Conservation (phyloP, 805 yeast species). For the Debaryomyces maramus region DNA sequence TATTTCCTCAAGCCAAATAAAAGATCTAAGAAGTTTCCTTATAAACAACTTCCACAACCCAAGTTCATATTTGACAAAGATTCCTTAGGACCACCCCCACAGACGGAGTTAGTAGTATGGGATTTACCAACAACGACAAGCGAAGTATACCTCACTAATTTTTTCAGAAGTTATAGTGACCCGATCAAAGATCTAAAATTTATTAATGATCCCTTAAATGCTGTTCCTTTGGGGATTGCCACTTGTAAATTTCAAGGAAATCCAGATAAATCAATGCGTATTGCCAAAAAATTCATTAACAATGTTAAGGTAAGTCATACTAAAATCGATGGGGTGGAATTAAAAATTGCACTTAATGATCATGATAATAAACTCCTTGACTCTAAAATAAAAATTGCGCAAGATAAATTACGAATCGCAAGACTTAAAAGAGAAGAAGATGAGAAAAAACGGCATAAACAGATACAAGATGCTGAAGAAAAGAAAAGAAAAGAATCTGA, state of each 20-base stretch:
- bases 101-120: constrained; percentile 67
- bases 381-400: constrained; percentile 36
- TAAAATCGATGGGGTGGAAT: constrained; percentile 51
- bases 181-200: constrained; percentile 55
- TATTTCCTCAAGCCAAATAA: constrained; percentile 41
- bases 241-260: constrained; percentile 60
- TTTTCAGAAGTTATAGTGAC: constrained; percentile 62
- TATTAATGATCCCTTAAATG: constrained; percentile 69
- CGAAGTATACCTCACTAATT: constrained; percentile 46
- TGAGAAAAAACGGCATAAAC: constrained; percentile 28
- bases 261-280: constrained; percentile 43
- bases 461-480: constrained; percentile 14
- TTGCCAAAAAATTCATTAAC: constrained; percentile 33
- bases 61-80: constrained; percentile 60
- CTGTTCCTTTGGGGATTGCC: constrained; percentile 76
- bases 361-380: constrained; percentile 38
- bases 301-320: constrained; percentile 30
- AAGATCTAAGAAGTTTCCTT: constrained; percentile 40
- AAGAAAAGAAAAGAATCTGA: constrained; percentile 15
- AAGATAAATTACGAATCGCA: constrained; percentile 24
- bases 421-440: constrained; percentile 32
- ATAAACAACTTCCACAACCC: constrained; percentile 43
- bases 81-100: constrained; percentile 75
- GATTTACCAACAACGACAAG: constrained; percentile 58
- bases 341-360: constrained; percentile 56